Conservation (phyloP, 768 basidiomycete genomes). For the Phanerochaete sordida region DNA sequence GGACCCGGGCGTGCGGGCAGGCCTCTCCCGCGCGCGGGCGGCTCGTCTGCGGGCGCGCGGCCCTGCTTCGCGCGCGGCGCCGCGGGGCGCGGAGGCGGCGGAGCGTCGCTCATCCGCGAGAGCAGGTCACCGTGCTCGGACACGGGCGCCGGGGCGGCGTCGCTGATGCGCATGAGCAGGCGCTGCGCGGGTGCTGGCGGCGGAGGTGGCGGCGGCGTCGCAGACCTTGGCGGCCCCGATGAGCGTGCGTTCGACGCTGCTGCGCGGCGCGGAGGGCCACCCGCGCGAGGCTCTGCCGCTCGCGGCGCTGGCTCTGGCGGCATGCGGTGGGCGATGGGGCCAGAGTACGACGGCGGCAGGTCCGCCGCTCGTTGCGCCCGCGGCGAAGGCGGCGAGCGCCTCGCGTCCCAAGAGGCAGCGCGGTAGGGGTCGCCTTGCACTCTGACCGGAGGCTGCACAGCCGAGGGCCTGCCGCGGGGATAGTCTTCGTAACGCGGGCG, state of each 20-base stretch:
- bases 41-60: neutral
- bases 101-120: conserved; percentile 4
- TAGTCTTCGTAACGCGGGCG: neutral
- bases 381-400: neutral
- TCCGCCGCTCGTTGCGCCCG: no score
- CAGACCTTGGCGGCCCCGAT: no score
- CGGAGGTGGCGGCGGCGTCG: neutral
- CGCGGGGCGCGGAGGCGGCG: neutral
- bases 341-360: neutral
- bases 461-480: neutral
- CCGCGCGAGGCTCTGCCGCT: neutral
- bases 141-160: neutral
- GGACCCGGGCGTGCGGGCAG: no score
- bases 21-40: neutral
- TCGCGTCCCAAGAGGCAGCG: neutral
- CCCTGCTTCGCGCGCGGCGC: neutral
- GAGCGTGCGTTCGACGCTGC: neutral
- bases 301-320: neutral
- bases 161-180: neutral
- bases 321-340: neutral
- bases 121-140: neutral
- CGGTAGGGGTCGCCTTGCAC: neutral
- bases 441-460: neutral
- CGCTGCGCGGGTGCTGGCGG: neutral
- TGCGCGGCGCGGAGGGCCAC: neutral